Percentiles rank a stretch among this genome's conserved stretches.
Evolutionary conservation across 1,284 basidiomycete genomes (phyloP).

Genomic region (Ceratobasidium sp.): DNA sequence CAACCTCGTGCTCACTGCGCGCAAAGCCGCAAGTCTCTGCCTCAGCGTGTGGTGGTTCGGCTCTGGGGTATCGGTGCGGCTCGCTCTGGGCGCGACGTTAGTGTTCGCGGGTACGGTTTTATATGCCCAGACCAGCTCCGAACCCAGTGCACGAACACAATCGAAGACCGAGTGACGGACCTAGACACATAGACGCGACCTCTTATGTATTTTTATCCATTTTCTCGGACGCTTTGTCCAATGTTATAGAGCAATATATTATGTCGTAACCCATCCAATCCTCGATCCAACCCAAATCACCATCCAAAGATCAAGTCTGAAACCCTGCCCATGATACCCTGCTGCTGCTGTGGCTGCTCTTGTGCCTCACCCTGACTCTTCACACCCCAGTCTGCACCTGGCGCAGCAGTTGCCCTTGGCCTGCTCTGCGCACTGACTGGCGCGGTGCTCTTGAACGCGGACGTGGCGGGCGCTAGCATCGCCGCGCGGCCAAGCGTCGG

Average conservation of each 20-base stretch:
- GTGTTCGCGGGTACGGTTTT: conserved; percentile 70
- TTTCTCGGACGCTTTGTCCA: background rate
- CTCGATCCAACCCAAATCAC: background rate
- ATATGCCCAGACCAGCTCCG: conserved; percentile 49
- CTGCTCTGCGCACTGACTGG: conserved; percentile 7
- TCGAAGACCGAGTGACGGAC: conserved; percentile 1
- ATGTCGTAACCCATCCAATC: conserved; percentile 1
- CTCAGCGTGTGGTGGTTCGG: conserved; percentile 79
- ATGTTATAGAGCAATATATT: conserved; percentile 4
- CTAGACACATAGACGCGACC: conserved; percentile 5
- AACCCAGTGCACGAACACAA: background rate
- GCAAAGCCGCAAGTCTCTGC: conserved; percentile 73
- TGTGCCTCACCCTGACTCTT: conserved; percentile 13
- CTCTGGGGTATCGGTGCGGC: conserved; percentile 66
- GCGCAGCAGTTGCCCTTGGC: conserved; percentile 20
- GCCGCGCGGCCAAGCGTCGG: conserved; percentile 4
- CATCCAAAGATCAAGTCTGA: conserved; percentile 38
- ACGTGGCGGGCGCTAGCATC: conserved; percentile 11
- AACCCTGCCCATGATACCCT: conserved; percentile 36
- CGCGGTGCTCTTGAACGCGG: conserved; percentile 25
- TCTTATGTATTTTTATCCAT: conserved; percentile 23
- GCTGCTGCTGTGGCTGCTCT: conserved; percentile 5
- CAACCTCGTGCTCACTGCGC: conserved; percentile 70
- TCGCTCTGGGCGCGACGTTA: conserved; percentile 67
- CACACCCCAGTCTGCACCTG: conserved; percentile 38